Conservation (phyloP, 768 basidiomycete genomes). For the Trametes punicea region DNA sequence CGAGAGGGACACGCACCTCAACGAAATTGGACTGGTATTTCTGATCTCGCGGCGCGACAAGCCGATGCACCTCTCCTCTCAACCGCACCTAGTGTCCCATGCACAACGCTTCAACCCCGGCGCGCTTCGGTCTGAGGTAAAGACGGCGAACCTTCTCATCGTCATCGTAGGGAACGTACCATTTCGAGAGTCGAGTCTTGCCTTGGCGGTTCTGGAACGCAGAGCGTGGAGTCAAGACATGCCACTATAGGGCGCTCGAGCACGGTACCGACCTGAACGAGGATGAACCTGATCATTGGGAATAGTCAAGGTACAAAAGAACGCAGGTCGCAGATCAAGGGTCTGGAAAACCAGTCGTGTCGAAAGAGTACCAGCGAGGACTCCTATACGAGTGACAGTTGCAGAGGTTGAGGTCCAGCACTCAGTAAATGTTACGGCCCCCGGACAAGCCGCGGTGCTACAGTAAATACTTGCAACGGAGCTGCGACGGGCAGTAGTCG, state of each 20-base stretch:
- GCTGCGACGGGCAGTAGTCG: too few relatives aligned
- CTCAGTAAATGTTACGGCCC: too few relatives aligned
- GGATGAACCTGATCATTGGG: constrained; percentile 92
- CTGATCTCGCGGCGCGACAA: constrained; percentile 96
- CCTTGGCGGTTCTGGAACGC: constrained; percentile 91
- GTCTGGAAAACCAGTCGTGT: too few relatives aligned
- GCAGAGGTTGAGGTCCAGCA: too few relatives aligned
- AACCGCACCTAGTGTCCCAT: constrained; percentile 68
- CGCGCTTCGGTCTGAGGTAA: neutral
- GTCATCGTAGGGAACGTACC: constrained; percentile 99
- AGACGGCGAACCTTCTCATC: constrained; percentile 80
- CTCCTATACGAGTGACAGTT: too few relatives aligned
- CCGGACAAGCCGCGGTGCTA: too few relatives aligned
- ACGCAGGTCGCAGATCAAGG: constrained; percentile 22
- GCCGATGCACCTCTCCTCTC: constrained; percentile 92
- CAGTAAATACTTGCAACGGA: too few relatives aligned
- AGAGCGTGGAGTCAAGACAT: neutral
- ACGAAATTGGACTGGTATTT: constrained; percentile 99
- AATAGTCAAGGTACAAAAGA: constrained; percentile 27
- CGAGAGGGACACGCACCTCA: constrained; percentile 57
- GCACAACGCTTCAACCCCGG: neutral
- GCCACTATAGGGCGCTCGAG: neutral
- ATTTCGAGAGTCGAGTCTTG: constrained; percentile 95
- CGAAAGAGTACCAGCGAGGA: too few relatives aligned
- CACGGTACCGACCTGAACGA: constrained; percentile 71